Evolutionary conservation across 768 basidiomycete species (phyloP), one percentile per base, ranked within the genome.

Genomic region (Pleurotus tuber-regium): DNA sequence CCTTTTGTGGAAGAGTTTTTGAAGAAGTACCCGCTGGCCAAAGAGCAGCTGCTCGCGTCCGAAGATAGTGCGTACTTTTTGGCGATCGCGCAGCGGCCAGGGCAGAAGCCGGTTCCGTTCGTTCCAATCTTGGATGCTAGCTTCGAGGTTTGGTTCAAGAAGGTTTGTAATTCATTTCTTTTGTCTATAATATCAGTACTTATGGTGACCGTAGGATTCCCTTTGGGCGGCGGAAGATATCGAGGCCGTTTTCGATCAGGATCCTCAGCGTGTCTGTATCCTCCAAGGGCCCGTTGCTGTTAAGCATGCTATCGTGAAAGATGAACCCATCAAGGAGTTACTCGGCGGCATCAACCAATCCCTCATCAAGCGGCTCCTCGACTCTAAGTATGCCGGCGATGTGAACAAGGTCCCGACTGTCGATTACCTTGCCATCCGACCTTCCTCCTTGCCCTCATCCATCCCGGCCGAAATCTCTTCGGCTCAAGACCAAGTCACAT

Each of bases 91-190:
- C 96, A 99, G 69, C 82, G 97, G 42, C 91, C 92, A 10, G 94
- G 93, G 3, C 97, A 99, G 77, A 99, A 98, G 71, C 97, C 97
- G 1, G 96, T 87, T 5, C 97, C 97, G 0, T 99, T 98, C 76
- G 97, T 99, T 59, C 95, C 96, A 3, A 86, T 99, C 25, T 81
- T 98, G 46, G 95, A 98, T 65, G 84, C 86, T 18, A 84, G 71
- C 58, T 98, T 98, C 63, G 92, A 95, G 66, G 94, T 98, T 46
- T 99, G 97, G 97, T 98, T 99, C 76, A 98, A 99, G 81, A 99
- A 99, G 87, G 92, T 89, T 54, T n/a, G n/a, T n/a, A 33, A 76
- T 36, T 29, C 25, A 25, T 21, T 19, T 33, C 41, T 9, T 6
- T 3, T 42, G 21, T 24, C 23, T 9, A 29, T 40, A 52, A 21